Evolutionary conservation across 176 grass and related monocot species (phyloP), one percentile per base, ranked within the genome.

Genomic region (Lolium rigidum): DNA sequence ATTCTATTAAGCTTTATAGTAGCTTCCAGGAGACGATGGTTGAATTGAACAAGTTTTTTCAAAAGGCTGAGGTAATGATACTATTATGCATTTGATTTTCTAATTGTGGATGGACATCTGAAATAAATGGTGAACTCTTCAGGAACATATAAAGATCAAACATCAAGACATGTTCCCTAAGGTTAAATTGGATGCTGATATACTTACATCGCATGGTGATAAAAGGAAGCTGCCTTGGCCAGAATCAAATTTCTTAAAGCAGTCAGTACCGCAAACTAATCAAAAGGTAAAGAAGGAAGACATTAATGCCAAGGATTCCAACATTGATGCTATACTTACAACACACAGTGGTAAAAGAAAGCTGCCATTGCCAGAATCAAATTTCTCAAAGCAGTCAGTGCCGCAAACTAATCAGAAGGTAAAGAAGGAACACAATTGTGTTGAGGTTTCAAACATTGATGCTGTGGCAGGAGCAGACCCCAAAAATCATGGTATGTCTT

Each of bases 11-110:
- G 80, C 79, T 86, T 26, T 89, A 86, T 80, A 17, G 55, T 43
- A 92, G 57, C 81, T 98, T 98, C 82, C 84, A 95, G 89, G 86
- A 84, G 35, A 88, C 93, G 55, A 83, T 98, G 88, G 61, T 84
- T 65, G 84, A 73, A 59, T 78, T 98, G 65, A 47, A 76, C 48
- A 82, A 50, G 9, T 98, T 98, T 76, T 98, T 98, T 86, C 77
- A 98, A 83, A 92, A 89, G 87, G 88, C 87, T 74, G 88, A 95
- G 96, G 96, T 98, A 78, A 54, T 55, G 47, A 39, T 82, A 26
- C 49, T 81, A 25, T 71, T 58, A 50, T 11, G 22, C 64, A 48
- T 63, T 75, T 87, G 46, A 82, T 69, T 62, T 71, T 88, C 9
- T 74, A 21, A 80, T 79, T 86, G 26, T 74, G 38, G 57, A 80